Base-by-base conservation (phyloP, 148 eudicot species). In the Amaranthus cruentus region DNA sequence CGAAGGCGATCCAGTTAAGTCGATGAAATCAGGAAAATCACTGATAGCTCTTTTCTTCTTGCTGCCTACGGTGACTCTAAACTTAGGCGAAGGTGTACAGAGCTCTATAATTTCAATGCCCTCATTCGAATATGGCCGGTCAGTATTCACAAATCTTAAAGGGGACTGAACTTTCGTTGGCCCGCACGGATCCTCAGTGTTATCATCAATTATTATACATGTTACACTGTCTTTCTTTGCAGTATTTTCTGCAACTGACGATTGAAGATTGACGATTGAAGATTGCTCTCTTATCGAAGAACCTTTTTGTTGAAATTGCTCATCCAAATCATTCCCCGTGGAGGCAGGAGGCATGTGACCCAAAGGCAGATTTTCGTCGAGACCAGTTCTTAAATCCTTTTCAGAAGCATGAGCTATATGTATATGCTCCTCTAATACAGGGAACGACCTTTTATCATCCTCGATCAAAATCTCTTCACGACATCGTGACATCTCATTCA, bases 21-120 rank as follows among this genome's bases (percentile, higher is more conserved):
- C 97, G 52, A 91, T 89, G 66, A 88, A 72, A 70, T 85, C 81
- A 62, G 90, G 75, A 80, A 18, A 62, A 14, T 67, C 76, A 43
- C 66, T n/a, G 47, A 77, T 66, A 61, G 62, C 68, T 70, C 76
- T 85, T 76, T 85, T 85, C 84, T 77, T 93, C 85, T 85, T 93
- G 58, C 77, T 76, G 71, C 78, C 82, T 43, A 73, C 62, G 18
- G 46, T 66, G 47, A 69, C 69, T 69, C 75, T 70, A 67, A 72
- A 75, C 54, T 83, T 76, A 0, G 96, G 91, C 1, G 96, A 84
- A 56, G 98, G 97, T 2, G 97, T 88, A 75, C 79, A 82, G 47
- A 93, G 70, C 81, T 93, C 97, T 71, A 93, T 83, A 52, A 93
- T 84, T 79, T 93, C 96, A 61, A 83, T 73, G 70, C 79, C 78